Evolutionary conservation across 139 green algal genomes (phyloP).

Genomic region (Zygnema circumcarinatum): DNA sequence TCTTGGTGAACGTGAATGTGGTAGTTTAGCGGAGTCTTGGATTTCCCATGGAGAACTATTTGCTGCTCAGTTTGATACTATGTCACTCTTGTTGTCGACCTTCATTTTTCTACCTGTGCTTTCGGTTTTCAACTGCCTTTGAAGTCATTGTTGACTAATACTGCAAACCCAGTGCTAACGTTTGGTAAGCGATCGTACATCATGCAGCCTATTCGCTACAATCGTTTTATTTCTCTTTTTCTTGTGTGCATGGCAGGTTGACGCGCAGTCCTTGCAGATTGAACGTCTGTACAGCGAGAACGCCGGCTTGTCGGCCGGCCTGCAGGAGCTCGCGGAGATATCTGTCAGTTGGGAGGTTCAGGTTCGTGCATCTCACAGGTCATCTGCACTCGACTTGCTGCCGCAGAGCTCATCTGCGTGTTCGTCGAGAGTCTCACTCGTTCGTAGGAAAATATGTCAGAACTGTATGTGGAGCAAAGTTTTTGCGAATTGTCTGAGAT

Average conservation of each 20-base stretch:
- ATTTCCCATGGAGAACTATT: too few relatives aligned
- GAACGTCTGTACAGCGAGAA: slow-evolving; percentile 59
- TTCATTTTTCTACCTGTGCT: too few relatives aligned
- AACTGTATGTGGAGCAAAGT: background rate
- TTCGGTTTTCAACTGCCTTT: too few relatives aligned
- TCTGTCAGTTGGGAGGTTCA: slow-evolving; percentile 51
- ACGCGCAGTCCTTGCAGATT: slow-evolving; percentile 57
- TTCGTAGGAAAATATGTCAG: background rate
- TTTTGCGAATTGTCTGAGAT: background rate
- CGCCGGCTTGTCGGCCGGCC: slow-evolving; percentile 36
- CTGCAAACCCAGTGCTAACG: too few relatives aligned
- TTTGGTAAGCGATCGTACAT: too few relatives aligned
- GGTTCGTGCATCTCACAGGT: slow-evolving; percentile 23
- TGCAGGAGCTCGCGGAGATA: slow-evolving; percentile 48
- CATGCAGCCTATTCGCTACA: too few relatives aligned
- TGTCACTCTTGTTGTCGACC: too few relatives aligned
- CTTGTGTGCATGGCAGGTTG: slow-evolving; percentile 30
- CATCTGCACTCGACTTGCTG: background rate
- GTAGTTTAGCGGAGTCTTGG: too few relatives aligned
- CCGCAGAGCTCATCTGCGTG: background rate
- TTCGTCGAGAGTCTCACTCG: background rate
- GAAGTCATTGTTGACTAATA: too few relatives aligned
- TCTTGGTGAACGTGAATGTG: too few relatives aligned
- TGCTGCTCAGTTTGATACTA: too few relatives aligned
- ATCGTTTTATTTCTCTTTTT: too few relatives aligned